phyloP scores from a whole-genome alignment of 495 filamentous ascomycete species.

The Aspergillus panamensis region DNA sequence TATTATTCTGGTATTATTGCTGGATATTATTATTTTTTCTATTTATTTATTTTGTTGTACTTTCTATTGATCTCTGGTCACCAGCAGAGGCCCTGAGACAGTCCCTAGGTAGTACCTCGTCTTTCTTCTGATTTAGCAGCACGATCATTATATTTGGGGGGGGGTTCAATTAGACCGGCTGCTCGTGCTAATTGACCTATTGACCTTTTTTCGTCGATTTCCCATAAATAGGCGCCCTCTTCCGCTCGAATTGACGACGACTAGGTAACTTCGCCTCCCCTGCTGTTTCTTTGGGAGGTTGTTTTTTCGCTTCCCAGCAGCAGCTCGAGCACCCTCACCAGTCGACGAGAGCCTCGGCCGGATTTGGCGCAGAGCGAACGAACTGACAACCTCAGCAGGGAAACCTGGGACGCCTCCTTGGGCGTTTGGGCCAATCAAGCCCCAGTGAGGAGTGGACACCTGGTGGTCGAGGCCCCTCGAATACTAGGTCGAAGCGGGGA shows the following conservation, averaged over 20 bases:
- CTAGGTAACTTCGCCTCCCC: not conserved
- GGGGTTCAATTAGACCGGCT: not conserved
- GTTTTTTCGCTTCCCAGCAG: not conserved
- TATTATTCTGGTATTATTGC: conserved; percentile 9
- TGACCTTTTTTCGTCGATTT: not conserved
- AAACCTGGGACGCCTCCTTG: conserved; percentile 20
- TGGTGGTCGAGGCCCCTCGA: conserved; percentile 25
- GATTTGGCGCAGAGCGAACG: conserved; percentile 16
- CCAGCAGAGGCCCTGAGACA: not conserved
- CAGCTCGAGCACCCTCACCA: conserved; percentile 2
- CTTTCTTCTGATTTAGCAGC: not conserved
- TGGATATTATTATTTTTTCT: conserved; percentile 5
- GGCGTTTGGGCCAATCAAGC: conserved; percentile 12
- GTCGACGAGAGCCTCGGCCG: conserved; percentile 37
- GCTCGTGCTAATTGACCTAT: not conserved
- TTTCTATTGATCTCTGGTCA: not conserved
- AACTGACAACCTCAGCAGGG: conserved; percentile 17
- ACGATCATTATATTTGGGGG: not conserved
- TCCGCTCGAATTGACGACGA: not conserved
- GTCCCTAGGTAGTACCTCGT: too few species aligned
- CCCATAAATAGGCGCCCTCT: not conserved
- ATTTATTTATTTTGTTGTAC: not conserved
- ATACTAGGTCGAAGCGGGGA: conserved; percentile 26
- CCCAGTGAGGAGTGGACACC: not conserved
- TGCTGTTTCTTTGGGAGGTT: not conserved